A percentile compares a stretch with the other conserved stretches of the same genome.
phyloP scores from a whole-genome alignment of 2,329 filamentous ascomycete species.

The Diplodia mutila region DNA sequence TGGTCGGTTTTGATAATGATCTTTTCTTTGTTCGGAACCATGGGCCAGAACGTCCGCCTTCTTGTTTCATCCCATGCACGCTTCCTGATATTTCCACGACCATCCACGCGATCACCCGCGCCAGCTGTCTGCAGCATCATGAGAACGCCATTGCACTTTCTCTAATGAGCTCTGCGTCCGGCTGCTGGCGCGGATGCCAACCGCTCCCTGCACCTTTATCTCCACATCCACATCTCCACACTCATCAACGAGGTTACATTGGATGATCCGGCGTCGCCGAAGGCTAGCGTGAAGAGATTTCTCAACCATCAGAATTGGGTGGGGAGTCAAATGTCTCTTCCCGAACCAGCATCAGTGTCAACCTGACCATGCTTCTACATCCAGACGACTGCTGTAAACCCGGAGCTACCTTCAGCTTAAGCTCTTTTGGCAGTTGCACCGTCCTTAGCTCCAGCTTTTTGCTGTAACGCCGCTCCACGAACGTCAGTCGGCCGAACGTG shows the following conservation, averaged over 20 bases:
- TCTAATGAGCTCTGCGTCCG: constrained; percentile 2
- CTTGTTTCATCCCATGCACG: constrained; percentile 21
- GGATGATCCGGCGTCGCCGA: neutral
- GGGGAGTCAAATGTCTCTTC: neutral
- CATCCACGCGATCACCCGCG: neutral
- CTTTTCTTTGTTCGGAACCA: constrained; percentile 4
- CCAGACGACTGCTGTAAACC: neutral
- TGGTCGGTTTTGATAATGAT: neutral
- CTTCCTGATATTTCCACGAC: constrained; percentile 10
- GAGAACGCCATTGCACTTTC: neutral
- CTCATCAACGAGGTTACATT: neutral
- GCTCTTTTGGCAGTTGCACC: neutral
- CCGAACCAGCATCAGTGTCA: neutral
- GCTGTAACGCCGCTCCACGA: neutral
- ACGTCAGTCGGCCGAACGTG: neutral
- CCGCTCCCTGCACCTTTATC: neutral
- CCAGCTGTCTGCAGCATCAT: neutral
- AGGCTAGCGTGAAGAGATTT: neutral
- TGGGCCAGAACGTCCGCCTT: constrained; percentile 7
- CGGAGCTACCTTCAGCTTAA: neutral
- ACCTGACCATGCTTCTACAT: neutral
- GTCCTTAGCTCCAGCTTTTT: neutral
- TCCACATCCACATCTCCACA: constrained; percentile 2
- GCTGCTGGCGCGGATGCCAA: neutral
- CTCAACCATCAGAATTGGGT: neutral